Conservation (phyloP, 345 rosid species). For the Brassica incana region DNA sequence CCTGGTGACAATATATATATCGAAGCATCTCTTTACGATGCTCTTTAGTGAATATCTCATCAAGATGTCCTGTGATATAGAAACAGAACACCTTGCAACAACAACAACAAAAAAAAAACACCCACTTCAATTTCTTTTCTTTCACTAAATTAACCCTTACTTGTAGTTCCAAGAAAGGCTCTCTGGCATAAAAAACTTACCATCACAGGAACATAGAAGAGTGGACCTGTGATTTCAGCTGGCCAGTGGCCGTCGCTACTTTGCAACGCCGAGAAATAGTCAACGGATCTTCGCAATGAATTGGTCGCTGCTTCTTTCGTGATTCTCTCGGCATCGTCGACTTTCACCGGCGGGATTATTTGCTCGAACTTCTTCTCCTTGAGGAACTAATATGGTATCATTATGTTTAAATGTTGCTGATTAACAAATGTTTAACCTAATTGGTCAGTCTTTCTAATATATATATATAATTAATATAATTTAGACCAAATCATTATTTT, state of each 20-base stretch:
- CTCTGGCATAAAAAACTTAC: constrained; percentile 12
- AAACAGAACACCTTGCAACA: constrained; percentile 41
- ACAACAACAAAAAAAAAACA: not conserved
- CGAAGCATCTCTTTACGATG: constrained; percentile 49
- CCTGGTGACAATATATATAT: constrained; percentile 46
- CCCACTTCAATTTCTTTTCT: not conserved
- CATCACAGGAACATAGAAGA: constrained; percentile 52
- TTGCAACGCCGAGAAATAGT: constrained; percentile 53
- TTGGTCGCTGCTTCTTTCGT: constrained; percentile 42
- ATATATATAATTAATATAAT: too few relatives aligned
- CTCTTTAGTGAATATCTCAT: constrained; percentile 33
- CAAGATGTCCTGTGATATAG: constrained; percentile 47
- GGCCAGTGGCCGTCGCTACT: constrained; percentile 58
- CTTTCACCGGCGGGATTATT: constrained; percentile 44
- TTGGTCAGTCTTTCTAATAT: too few relatives aligned
- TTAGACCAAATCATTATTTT: too few relatives aligned
- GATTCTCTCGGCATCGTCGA: constrained; percentile 45
- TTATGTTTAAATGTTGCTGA: not conserved
- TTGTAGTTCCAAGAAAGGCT: not conserved
- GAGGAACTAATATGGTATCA: constrained; percentile 31
- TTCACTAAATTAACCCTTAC: not conserved
- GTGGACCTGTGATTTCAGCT: constrained; percentile 53
- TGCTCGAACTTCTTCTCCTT: constrained; percentile 56
- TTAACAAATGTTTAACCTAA: too few relatives aligned
- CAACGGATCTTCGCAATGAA: constrained; percentile 42